Base-by-base conservation (phyloP, 345 rosid genomes). In the Eutrema heterophyllum region DNA sequence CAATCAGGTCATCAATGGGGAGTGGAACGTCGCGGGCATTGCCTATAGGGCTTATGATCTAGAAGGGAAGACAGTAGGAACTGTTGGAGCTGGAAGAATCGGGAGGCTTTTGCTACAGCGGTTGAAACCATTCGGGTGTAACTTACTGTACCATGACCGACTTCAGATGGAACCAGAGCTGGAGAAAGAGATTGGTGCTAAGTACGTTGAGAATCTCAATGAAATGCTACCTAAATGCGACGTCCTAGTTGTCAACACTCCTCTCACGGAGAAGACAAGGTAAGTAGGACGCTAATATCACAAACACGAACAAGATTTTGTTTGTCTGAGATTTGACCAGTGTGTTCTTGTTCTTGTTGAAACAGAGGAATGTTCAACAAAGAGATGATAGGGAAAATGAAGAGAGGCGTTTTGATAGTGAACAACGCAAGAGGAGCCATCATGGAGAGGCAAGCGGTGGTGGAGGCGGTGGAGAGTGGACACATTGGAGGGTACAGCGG, bases 371-470 rank as follows among this genome's bases (percentile, higher is more conserved):
- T 91, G 88, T 86, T 94, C 55, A 53, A 89, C 84, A 89, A 75
- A 83, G 92, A 94, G 21, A 73, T 79, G 78, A 89, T 91, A 75
- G 84, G 88, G 14, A 94, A 91, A 79, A 8, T 91, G 88, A 94
- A 94, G 90, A 89, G 82, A 79, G 98, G 96, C 3, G 97, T 89
- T 43, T 70, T 87, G 40, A 86, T 94, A 50, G 97, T 94, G 63
- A 94, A 94, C 79, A 94, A 94, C 78, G 98, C 98, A 24, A 85
- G 98, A 73, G 98, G 93, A 77, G 96, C 98, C 48, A 89, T 94
- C 69, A 87, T 89, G 95, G 96, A 94, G 10, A 84, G 89, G 8
- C 92, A 91, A 72, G 96, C 97, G 5, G 96, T 94, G 73, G 97
- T 79, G 2, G 92, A 94, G 55, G 98, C 93, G 33, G 86, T 86